Evolutionary conservation across 495 filamentous ascomycete genomes (phyloP).

Genomic region (Antarctomyces pellizariae): DNA sequence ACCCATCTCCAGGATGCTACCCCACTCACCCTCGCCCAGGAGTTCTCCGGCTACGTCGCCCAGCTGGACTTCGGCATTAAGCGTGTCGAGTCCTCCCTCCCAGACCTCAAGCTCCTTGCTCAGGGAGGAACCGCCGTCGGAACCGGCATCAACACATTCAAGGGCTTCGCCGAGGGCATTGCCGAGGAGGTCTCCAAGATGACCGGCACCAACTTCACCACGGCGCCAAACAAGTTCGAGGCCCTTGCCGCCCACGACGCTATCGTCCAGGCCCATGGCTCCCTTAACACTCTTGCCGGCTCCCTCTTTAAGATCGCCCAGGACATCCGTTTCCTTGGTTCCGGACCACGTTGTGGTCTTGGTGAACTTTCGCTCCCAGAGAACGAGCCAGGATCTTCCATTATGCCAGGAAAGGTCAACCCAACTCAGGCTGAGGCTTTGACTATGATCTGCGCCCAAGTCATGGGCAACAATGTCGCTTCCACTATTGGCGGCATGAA

Average conservation of each 20-base stretch:
- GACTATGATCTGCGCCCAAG: slow-evolving; percentile 94
- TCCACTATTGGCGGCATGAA: slow-evolving; percentile 85
- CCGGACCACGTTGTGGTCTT: slow-evolving; percentile 83
- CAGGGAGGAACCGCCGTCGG: slow-evolving; percentile 96
- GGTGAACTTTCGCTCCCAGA: slow-evolving; percentile 83
- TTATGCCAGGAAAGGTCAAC: slow-evolving; percentile 99
- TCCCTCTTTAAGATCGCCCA: slow-evolving; percentile 97
- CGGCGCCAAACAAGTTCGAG: slow-evolving; percentile 98
- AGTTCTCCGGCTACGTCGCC: slow-evolving; percentile 93
- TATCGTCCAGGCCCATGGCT: slow-evolving; percentile 78
- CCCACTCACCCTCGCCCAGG: slow-evolving; percentile 84
- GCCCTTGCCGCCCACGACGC: slow-evolving; percentile 93
- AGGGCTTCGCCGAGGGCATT: slow-evolving; percentile 82
- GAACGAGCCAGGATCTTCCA: slow-evolving; percentile 91
- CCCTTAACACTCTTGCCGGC: slow-evolving; percentile 76
- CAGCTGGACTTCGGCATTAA: slow-evolving; percentile 80
- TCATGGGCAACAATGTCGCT: slow-evolving; percentile 90
- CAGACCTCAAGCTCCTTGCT: slow-evolving; percentile 59
- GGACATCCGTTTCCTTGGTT: slow-evolving; percentile 91
- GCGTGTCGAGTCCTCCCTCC: slow-evolving; percentile 62
- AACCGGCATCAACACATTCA: slow-evolving; percentile 92
- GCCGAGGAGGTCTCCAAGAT: slow-evolving; percentile 76
- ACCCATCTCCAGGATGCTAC: slow-evolving; percentile 97
- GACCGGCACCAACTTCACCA: slow-evolving; percentile 82
- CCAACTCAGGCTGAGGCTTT: slow-evolving; percentile 94